Conservation (phyloP, 2,329 filamentous ascomycete genomes). For the Zasmidium angulare region DNA sequence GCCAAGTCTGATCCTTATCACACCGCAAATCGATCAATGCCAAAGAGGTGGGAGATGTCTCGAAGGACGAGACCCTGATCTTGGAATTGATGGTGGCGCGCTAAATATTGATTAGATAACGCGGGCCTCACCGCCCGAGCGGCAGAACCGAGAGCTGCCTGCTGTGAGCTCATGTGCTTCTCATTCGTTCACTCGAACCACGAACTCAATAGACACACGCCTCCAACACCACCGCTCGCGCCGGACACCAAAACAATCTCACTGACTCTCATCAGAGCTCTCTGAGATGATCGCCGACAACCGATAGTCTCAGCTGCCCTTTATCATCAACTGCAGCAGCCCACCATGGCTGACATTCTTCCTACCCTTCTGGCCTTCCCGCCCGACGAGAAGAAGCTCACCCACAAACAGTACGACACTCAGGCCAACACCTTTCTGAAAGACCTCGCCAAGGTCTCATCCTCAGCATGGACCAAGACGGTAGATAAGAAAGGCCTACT, state of each 20-base stretch:
- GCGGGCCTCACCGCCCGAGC: not conserved
- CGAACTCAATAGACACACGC: not conserved
- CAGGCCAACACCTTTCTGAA: constrained; percentile 37
- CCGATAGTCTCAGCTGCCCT: not conserved
- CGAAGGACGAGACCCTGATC: not conserved
- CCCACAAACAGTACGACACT: constrained; percentile 42
- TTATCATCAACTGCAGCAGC: not conserved
- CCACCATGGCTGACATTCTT: constrained; percentile 29
- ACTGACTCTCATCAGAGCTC: not conserved
- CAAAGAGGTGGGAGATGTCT: not conserved
- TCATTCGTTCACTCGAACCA: not conserved
- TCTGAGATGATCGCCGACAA: not conserved
- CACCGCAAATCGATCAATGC: not conserved
- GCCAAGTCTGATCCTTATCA: not conserved
- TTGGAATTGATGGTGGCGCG: not conserved
- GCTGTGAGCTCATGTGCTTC: not conserved
- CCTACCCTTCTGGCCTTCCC: constrained; percentile 35
- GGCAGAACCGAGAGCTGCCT: not conserved
- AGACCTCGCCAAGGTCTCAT: constrained; percentile 35
- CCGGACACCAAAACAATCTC: not conserved
- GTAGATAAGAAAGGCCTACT: constrained; percentile 43
- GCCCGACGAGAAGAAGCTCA: constrained; percentile 29
- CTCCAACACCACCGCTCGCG: not conserved
- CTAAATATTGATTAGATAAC: constrained; percentile 3
- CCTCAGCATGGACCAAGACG: constrained; percentile 36